Conservation (phyloP, 2,329 filamentous ascomycete genomes). For the Rugonectria rugulosa region DNA sequence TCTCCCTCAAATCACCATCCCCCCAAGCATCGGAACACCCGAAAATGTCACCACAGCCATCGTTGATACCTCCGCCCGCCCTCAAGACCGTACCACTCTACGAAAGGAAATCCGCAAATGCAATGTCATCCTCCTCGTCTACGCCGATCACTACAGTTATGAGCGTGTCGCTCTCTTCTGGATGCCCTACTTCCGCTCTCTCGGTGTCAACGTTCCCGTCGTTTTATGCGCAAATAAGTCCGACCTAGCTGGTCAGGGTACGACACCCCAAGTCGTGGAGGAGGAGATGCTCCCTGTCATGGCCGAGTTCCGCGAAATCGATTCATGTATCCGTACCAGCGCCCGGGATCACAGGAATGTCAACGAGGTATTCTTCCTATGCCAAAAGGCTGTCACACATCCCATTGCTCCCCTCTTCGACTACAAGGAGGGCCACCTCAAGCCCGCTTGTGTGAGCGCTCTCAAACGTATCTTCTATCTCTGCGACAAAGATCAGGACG, state of each 20-base stretch:
- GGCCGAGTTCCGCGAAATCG: conserved; percentile 98
- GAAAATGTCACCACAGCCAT: conserved; percentile 98
- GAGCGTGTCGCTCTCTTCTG: conserved; percentile 96
- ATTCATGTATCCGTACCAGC: conserved; percentile 95
- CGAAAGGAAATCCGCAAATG: conserved; percentile 95
- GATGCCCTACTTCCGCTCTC: conserved; percentile 96
- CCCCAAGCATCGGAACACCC: conserved; percentile 88
- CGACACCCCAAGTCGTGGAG: conserved; percentile 84
- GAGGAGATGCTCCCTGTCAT: conserved; percentile 99
- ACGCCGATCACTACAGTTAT: conserved; percentile 99
- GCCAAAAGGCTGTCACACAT: conserved; percentile 97
- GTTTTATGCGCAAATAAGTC: conserved; percentile 97
- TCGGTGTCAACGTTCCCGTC: conserved; percentile 98
- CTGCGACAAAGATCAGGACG: conserved; percentile 95
- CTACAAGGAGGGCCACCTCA: conserved; percentile 88
- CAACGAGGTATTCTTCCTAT: conserved; percentile 96
- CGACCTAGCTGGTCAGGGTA: conserved; percentile 79
- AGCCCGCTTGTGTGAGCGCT: conserved; percentile 87
- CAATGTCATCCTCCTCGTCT: conserved; percentile 96
- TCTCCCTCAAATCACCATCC: conserved; percentile 93
- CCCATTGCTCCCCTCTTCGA: conserved; percentile 97
- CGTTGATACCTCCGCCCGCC: conserved; percentile 94
- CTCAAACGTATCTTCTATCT: conserved; percentile 93
- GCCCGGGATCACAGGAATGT: conserved; percentile 92
- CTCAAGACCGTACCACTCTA: conserved; percentile 88